Base-by-base conservation (phyloP, 805 yeast species). In the Starmerella davenportii region DNA sequence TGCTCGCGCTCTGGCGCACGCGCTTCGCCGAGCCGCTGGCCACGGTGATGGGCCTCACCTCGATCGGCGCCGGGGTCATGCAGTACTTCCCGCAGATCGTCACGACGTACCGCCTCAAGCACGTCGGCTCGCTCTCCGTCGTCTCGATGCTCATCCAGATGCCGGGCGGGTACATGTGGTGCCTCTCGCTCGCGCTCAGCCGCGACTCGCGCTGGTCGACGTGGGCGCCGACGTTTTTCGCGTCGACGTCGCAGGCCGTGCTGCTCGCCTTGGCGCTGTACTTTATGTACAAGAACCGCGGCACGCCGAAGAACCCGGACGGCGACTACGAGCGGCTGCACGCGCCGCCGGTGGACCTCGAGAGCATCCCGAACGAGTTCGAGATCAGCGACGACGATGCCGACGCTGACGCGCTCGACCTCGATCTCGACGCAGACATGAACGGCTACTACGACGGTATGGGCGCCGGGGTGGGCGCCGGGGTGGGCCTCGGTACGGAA, bases 81-180 rank as follows among this genome's bases (percentile, higher is more conserved):
- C 92, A 81, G 57, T 81, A 79, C 50, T 59, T 80, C 37, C 94
- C 94, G 1, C 94, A 81, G 56, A 65, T 81, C 8, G 56, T 62
- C 45, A 79, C 85, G 30, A 81, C 93, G 0, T 76, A 64, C 49
- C 51, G 44, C 1, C 63, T 81, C 43, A 75, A 76, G 50, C 84
- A 74, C 46, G 75, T 92, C 0, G 94, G 93, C 8, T 74, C 84
- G 1, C 62, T 81, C 18, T 79, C 92, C 0, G 62, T 79, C 9
- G 69, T 73, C 5, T 79, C 79, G 82, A 78, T 81, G 87, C 59
- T 74, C 32, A 67, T 82, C 45, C 94, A 81, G 54, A 79, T 92
- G 16, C 94, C 94, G 0, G 94, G 94, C 14, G 93, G 93, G 15
- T 76, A 69, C 45, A 40, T 80, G 2, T 81, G 87, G 79, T 70